Percentiles rank a stretch among this genome's conserved stretches.
phyloP scores from a whole-genome alignment of 192 early-diverging fungal species.

The Spizellomyces punctatus region DNA sequence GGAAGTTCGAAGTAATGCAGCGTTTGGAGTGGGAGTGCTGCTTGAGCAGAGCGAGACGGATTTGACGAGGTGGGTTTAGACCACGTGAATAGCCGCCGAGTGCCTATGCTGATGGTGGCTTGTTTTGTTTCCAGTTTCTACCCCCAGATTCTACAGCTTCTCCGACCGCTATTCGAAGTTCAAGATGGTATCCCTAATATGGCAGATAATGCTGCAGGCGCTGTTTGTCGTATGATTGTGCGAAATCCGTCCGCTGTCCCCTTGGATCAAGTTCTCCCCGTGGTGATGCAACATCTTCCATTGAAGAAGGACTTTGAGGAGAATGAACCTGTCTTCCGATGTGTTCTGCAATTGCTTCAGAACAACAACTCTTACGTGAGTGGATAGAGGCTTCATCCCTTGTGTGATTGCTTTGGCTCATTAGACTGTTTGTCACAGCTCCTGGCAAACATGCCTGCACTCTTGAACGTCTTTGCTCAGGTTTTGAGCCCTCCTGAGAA shows the following conservation, averaged over 20 bases:
- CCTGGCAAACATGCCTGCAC: slow-evolving; percentile 49
- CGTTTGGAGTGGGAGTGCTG: slow-evolving; percentile 78
- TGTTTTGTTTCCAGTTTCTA: slow-evolving; percentile 23
- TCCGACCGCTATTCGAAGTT: slow-evolving; percentile 36
- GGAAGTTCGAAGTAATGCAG: slow-evolving; percentile 86
- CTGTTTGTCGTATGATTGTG: slow-evolving; percentile 38
- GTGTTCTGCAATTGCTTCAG: slow-evolving; percentile 23
- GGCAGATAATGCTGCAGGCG: slow-evolving; percentile 42
- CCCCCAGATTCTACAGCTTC: slow-evolving; percentile 32
- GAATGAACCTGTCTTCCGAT: slow-evolving; percentile 39
- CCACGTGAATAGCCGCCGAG: neutral
- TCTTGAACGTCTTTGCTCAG: slow-evolving; percentile 60
- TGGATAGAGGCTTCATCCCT: neutral
- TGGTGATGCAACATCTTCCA: slow-evolving; percentile 29
- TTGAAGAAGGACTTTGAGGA: slow-evolving; percentile 42
- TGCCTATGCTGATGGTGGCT: neutral
- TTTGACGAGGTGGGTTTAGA: slow-evolving; percentile 54
- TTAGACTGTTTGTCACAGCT: slow-evolving; percentile 36
- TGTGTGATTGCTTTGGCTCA: neutral
- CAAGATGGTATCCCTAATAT: slow-evolving; percentile 9
- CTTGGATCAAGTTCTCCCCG: slow-evolving; percentile 38
- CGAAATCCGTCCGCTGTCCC: slow-evolving; percentile 23
- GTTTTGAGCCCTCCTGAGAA: slow-evolving; percentile 58
- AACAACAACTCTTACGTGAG: slow-evolving; percentile 27
- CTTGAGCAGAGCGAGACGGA: slow-evolving; percentile 68